Percentiles rank a stretch among this genome's conserved stretches.
These are phyloP conservation scores for Tetracentron sinense DNA, from an alignment of 164 flowering plant genomes.

Conservation along the genomic window DNA sequence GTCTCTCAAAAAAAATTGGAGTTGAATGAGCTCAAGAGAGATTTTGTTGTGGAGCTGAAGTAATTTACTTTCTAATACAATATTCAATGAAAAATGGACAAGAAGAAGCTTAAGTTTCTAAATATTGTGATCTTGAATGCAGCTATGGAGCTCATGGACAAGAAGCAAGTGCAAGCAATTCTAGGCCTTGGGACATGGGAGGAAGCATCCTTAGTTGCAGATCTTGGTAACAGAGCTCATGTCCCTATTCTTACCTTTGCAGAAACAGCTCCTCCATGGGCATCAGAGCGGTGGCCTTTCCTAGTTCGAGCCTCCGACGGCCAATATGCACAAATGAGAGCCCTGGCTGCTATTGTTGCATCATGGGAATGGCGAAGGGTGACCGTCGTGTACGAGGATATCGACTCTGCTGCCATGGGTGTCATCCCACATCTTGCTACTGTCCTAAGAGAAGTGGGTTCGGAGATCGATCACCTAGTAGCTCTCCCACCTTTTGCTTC, in stretches of 20 bases:
- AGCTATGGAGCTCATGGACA: slow-evolving; percentile 19
- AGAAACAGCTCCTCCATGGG: slow-evolving; percentile 17
- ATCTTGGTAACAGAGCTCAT: slow-evolving; percentile 10
- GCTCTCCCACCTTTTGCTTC: not conserved
- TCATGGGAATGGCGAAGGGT: slow-evolving; percentile 23
- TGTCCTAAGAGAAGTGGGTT: slow-evolving; percentile 2
- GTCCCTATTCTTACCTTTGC: slow-evolving; percentile 27
- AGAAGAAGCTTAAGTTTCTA: not conserved
- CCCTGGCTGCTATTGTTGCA: slow-evolving; percentile 20
- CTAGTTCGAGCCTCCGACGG: slow-evolving; percentile 13
- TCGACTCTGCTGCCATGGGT: not conserved
- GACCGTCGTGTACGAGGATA: slow-evolving; percentile 15
- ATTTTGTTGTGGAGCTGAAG: no score
- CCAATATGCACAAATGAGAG: slow-evolving; percentile 22
- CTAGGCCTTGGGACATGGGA: slow-evolving; percentile 20
- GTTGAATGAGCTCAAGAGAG: no score
- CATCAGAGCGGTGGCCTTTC: slow-evolving; percentile 12
- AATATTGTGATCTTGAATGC: slow-evolving; percentile 1
- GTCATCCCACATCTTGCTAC: slow-evolving; percentile 7
- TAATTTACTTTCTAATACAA: no score
- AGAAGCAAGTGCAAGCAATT: slow-evolving; percentile 9
- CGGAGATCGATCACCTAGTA: slow-evolving; percentile 16
- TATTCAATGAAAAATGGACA: no score
- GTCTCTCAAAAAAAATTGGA: no score
- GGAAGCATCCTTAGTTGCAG: slow-evolving; percentile 12